Percentiles rank a stretch among this genome's conserved stretches.
These are phyloP conservation scores for Pelargonium nanum DNA, from an alignment of 345 rosid species.

Conservation along the genomic window DNA sequence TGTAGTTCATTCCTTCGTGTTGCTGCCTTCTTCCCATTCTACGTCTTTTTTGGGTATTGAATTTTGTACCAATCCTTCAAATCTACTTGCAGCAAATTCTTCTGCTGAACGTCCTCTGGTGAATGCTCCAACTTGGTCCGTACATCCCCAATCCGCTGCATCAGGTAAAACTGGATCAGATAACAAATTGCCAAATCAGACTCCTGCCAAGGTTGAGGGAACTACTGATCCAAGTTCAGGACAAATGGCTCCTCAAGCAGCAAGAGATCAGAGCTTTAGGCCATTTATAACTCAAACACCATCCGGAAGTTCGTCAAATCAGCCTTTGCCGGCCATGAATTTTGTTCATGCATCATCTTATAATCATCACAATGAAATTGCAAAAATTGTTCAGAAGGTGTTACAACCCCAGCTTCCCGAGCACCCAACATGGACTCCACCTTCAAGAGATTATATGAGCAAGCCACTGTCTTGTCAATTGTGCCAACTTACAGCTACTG, in stretches of 20 bases:
- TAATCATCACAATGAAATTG: constrained; percentile 57
- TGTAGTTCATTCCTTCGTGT: background rate
- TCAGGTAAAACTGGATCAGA: constrained; percentile 37
- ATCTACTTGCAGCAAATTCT: constrained; percentile 42
- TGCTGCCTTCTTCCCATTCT: background rate
- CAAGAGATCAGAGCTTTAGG: constrained; percentile 47
- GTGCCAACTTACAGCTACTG: constrained; percentile 52
- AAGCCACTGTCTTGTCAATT: constrained; percentile 61
- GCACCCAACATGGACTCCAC: constrained; percentile 74
- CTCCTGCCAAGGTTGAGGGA: constrained; percentile 35
- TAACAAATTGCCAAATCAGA: constrained; percentile 42
- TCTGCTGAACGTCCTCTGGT: constrained; percentile 36
- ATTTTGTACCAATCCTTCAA: background rate
- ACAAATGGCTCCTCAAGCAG: constrained; percentile 29
- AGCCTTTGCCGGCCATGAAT: constrained; percentile 44
- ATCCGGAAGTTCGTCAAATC: constrained; percentile 41
- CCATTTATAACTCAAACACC: constrained; percentile 49
- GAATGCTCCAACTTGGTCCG: constrained; percentile 63
- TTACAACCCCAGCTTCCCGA: constrained; percentile 53
- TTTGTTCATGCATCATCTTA: constrained; percentile 31
- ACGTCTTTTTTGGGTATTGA: background rate
- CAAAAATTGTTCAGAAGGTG: constrained; percentile 55
- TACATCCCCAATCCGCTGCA: constrained; percentile 42
- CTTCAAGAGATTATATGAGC: constrained; percentile 87
- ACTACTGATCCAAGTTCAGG: constrained; percentile 25